Evolutionary conservation across 2,329 filamentous ascomycete genomes (phyloP), one percentile per base, ranked within the genome.

Genomic region (Pseudocercospora eumusae): DNA sequence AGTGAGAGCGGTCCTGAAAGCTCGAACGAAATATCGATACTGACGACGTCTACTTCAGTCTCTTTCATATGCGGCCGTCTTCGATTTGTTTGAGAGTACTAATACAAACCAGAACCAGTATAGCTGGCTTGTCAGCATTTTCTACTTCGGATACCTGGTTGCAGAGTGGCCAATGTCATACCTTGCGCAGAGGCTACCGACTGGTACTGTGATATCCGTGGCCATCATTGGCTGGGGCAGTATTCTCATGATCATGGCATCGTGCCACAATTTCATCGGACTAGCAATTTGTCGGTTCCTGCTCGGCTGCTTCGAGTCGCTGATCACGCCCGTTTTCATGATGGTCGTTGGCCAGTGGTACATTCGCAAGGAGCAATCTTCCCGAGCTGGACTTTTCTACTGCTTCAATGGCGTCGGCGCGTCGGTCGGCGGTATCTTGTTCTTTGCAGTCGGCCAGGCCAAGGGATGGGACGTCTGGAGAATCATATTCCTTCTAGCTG

Each of bases 361-460:
- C 73, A 84, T 83, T 60, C 81, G 87, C 18, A 83, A 87, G 58
- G 88, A 86, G 81, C 8, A 71, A 31, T 68, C 70, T 5, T 56
- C 65, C 4, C 52, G 70, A 33, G 69, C 70, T 15, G 66, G 65
- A n/a, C 56, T 66, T n/a, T 78, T 78, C 75, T 88, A 89, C 74
- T 89, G 89, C 85, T 91, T 90, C 87, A 91, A 91, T 71, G 88
- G 88, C 1, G 82, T 81, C 0, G 88, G 91, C 69, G 87, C 89
- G 68, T 86, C 90, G 52, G 85, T 89, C 2, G 88, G 88, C 28
- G 88, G 88, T 2, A 81, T 91, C 1, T 78, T 90, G 0, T 88
- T 88, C 2, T 85, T 84, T 65, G 81, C 71, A 25, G 76, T 80
- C 63, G 72, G 72, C 15, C 71, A 76, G 49, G 71, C 73, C 33